Evolutionary conservation across 805 yeast genomes (phyloP), one percentile per base, ranked within the genome.

Genomic region (Brettanomyces anomalus): DNA sequence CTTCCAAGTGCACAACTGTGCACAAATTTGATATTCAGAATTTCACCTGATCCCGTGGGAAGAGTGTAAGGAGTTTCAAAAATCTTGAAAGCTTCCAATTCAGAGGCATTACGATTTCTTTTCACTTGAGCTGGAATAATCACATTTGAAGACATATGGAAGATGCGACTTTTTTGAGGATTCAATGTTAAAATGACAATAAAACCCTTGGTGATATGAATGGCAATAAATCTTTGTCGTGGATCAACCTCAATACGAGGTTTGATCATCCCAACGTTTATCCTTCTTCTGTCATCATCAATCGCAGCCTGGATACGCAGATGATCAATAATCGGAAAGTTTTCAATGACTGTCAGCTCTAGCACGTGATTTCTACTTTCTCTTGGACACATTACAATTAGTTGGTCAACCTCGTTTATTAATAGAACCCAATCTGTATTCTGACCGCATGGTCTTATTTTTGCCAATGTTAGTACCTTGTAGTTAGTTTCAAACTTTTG

Each of bases 181-280:
- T 43, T 46, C 1, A 58, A 41, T 40, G 52, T 54, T 5, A 57
- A 43, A 0, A 57, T 24, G 3, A 45, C 34, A 11, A 57, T 5
- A 26, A 49, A 54, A 4, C 51, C 45, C n/a, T 46, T 49, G 17
- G 41, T 40, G 3, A 53, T 50, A 32, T 56, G 46, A 4, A 58
- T 36, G 4, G 47, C 5, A 4, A 57, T 46, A 42, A 46, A 55
- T 30, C 56, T 41, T 26, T 50, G 46, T 2, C 39, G 39, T 2
- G 39, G 21, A 39, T 54, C 60, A 5, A 57, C 61, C 21, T 47
- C 43, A 19, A 58, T 39, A 1, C 45, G 33, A 3, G 59, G 53
- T 17, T 18, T 38, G 3, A 53, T 51, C 5, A 51, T 26, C 8
- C 47, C 36, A 5, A 43, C 39, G 1, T 26, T 31, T 16, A 43